Percentiles rank a stretch among this genome's conserved stretches.
phyloP scores from a whole-genome alignment of 2,329 filamentous ascomycete species.

The Botryotinia globosa region DNA sequence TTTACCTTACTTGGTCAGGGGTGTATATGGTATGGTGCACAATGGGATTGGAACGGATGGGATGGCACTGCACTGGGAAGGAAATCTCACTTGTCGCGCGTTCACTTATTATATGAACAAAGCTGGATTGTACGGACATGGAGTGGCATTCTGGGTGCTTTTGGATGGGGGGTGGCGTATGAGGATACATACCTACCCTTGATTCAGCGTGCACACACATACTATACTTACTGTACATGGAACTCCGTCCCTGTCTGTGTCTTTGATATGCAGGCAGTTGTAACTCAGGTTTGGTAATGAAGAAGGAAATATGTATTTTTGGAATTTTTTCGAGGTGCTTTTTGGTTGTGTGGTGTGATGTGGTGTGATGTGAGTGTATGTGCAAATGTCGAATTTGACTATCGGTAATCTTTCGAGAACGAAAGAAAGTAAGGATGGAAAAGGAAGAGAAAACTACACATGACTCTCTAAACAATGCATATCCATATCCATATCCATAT shows the following conservation, averaged over 20 bases:
- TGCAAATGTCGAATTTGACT: neutral
- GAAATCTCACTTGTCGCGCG: neutral
- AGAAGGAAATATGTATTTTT: neutral
- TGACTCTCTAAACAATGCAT: too few relatives aligned
- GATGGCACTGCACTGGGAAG: too few relatives aligned
- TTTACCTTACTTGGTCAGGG: neutral
- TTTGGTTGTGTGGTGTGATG: neutral
- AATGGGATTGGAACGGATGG: neutral
- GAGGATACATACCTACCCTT: neutral
- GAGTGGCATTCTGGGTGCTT: neutral
- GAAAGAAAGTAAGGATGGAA: neutral
- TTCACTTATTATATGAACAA: neutral
- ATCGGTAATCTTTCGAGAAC: neutral
- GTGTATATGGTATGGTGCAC: constrained; percentile 6
- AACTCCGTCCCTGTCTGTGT: neutral
- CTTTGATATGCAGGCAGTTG: neutral
- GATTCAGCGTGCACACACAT: neutral
- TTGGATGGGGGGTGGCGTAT: neutral
- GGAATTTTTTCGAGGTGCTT: neutral
- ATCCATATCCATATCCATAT: neutral
- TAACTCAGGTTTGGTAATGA: neutral
- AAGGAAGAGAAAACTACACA: neutral
- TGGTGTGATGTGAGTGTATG: neutral
- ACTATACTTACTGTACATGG: neutral
- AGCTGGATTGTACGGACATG: neutral